Base-by-base conservation (phyloP, 208 protist species). In the Acanthamoeba royreba region DNA sequence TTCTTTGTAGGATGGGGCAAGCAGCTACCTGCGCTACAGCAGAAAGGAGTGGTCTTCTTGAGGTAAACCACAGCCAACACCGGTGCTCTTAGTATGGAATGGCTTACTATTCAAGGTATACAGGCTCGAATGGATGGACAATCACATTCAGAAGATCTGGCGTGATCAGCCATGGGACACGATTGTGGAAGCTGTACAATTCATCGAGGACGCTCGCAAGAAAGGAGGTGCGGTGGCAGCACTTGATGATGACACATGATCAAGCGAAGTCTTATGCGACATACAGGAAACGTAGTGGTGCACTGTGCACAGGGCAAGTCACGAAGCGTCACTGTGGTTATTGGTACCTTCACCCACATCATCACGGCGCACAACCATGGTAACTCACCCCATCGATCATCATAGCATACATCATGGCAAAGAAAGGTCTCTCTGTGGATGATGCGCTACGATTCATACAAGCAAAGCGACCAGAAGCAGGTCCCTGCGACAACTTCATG, bases 1-100 rank as follows among this genome's bases (percentile, higher is more conserved):
- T 86, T 86, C 46, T 86, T 86, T 28, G 77, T 86, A 7, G 77
- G 77, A 8, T 86, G 77, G 77, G 77, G 31, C 77, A 86, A 86
- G 43, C 42, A 86, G 46, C 77, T 86, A 22, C 46, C 46, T 5
- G 77, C 2, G 13, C 77, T 86, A 4, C 2, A 53, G 77, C 31
- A 86, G 38, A 5, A 53, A 17, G 77, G 77, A 38, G 45, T 77
- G 25, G 66, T 77, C 2, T 77, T 77, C 66, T 22, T 77, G 13
- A 77, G 66, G 66, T 43, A 43, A 15, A 11, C 9, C 55, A 66
- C 55, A 66, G 55, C 49, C 13, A 55, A 19, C 49, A 25, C 49
- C 19, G 13, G 9, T 19, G 9, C 19, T 19, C 19, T 55, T 19
- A 19, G 58, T 42, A 22, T 8, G 11, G n/a, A 28, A 31, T 4